Conservation (phyloP, 768 basidiomycete species). For the Suillus variegatus region DNA sequence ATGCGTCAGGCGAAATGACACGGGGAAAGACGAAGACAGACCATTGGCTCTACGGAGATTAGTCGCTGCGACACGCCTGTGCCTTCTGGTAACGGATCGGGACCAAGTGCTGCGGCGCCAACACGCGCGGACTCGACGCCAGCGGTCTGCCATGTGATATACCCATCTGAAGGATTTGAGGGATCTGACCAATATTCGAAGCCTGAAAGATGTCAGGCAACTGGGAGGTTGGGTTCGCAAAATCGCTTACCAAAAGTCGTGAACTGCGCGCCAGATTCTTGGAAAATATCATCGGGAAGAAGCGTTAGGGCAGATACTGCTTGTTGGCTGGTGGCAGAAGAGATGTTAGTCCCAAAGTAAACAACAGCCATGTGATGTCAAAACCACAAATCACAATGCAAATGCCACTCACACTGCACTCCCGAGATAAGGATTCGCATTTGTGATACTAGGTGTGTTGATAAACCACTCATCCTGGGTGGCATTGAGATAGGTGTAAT, state of each 20-base stretch:
- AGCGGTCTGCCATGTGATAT: slow-evolving; percentile 75
- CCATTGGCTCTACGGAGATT: slow-evolving; percentile 55
- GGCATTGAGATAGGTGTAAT: slow-evolving; percentile 41
- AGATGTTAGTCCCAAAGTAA: neutral
- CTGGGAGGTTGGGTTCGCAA: neutral
- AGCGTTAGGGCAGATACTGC: slow-evolving; percentile 47
- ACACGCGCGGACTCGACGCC: slow-evolving; percentile 50
- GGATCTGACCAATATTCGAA: slow-evolving; percentile 79
- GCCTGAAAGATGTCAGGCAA: slow-evolving; percentile 36
- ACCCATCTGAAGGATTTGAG: slow-evolving; percentile 52
- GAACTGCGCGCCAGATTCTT: slow-evolving; percentile 55
- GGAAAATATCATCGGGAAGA: slow-evolving; percentile 48
- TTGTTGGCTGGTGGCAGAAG: slow-evolving; percentile 39
- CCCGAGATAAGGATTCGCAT: slow-evolving; percentile 44
- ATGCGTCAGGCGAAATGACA: neutral
- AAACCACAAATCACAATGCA: neutral
- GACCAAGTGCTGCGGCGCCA: slow-evolving; percentile 54
- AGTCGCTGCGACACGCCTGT: slow-evolving; percentile 60
- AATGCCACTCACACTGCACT: slow-evolving; percentile 45
- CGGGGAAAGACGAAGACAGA: neutral
- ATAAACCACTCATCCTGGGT: slow-evolving; percentile 35
- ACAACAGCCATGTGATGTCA: neutral
- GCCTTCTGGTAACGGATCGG: slow-evolving; percentile 40
- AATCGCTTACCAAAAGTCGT: slow-evolving; percentile 45
- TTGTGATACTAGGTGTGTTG: slow-evolving; percentile 36